Evolutionary conservation across 345 rosid genomes (phyloP), one percentile per base, ranked within the genome.

Genomic region (Noccaea caerulescens): DNA sequence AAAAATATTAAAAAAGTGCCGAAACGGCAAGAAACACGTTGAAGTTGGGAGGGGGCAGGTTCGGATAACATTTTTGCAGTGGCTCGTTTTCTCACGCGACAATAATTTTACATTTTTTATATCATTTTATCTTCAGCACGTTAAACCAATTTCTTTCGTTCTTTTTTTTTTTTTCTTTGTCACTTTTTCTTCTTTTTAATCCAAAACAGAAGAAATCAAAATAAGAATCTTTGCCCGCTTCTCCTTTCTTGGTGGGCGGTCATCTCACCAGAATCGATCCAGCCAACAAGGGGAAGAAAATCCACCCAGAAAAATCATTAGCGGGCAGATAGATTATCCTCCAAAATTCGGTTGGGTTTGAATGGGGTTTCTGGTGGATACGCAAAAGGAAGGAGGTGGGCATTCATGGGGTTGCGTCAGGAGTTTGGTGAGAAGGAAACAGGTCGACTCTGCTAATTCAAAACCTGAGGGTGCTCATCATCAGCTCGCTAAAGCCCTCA

Each of bases 391-490:
- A 60, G 84, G 83, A 51, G 73, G 73, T 14, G 86, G 83, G 23
- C 60, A 69, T 76, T 77, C 82, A 36, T 84, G 87, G 87, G 82
- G 82, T 68, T 76, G 62, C 7, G 71, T 82, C 16, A 84, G 80
- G 74, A 74, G 85, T 56, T 76, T 92, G 72, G 76, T 83, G 12
- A 77, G 98, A 80, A 85, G 98, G 80, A 92, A 92, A 75, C 91
- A 85, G 75, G 94, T 92, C 38, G 94, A 92, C 77, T 92, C 94
- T 63, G 83, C 77, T 20, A 74, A 73, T 81, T 25, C 51, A 4
- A 63, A 36, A 51, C 27, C 81, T 36, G 72, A 69, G 2, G 63
- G 42, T 27, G 2, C 27, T 7, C 61, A 78, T 42, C 84, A 76
- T 16, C 86, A 86, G 46, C 82, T 92, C 80, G 94, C 96, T 45